Conservation (phyloP, 257 asterid species). For the Anisodus acutangulus region DNA sequence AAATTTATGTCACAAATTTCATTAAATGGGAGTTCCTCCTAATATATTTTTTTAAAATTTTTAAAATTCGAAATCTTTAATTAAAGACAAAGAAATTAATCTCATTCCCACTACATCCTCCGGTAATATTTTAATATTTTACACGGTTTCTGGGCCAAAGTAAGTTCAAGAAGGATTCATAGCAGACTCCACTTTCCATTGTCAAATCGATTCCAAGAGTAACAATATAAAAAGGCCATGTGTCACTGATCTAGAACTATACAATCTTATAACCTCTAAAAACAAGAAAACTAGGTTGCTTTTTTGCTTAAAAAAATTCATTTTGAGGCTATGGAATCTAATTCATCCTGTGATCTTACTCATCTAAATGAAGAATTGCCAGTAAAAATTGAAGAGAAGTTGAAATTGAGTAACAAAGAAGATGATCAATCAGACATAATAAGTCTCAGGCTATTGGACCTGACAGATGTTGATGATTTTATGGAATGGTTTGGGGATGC, state of each 20-base stretch:
- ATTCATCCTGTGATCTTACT: neutral
- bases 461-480: conserved; percentile 67
- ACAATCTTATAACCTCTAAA: neutral
- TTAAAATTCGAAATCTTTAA: no score
- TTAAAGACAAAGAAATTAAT: no score
- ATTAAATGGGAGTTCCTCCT: no score
- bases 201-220: neutral
- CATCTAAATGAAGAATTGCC: conserved; percentile 15
- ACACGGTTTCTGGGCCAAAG: neutral
- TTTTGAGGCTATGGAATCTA: neutral
- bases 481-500: conserved; percentile 63
- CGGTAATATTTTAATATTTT: no score
- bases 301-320: neutral
- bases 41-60: no score
- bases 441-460: conserved; percentile 55
- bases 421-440: conserved; percentile 44
- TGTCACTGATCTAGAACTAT: neutral
- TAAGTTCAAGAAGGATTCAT: neutral
- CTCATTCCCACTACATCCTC: no score
- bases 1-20: no score
- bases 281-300: neutral
- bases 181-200: no score
- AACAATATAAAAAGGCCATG: neutral
- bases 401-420: conserved; percentile 23
- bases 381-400: neutral